These are phyloP conservation scores for Apiotrichum laibachii DNA, from an alignment of 1,284 basidiomycete genomes.

Conservation along the genomic window DNA sequence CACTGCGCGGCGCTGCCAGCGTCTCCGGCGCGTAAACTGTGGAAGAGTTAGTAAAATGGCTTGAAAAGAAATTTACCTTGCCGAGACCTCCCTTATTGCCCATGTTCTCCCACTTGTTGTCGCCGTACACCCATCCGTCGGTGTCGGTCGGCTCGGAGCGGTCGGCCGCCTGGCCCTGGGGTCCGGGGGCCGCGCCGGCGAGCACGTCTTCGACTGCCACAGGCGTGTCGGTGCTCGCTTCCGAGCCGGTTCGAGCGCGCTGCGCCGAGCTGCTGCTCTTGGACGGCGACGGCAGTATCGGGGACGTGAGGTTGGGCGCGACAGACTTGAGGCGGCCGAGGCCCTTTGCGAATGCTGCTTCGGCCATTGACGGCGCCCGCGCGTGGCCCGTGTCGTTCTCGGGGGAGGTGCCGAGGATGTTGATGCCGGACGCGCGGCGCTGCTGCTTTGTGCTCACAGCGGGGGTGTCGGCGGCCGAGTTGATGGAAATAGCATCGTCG, in stretches of 20 bases:
- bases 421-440: constrained; percentile 22
- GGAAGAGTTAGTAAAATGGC: not conserved
- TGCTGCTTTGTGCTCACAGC: not conserved
- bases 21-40: constrained; percentile 75
- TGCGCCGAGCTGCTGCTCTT: constrained; percentile 14
- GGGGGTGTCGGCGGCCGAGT: not conserved
- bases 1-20: constrained; percentile 79
- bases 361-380: constrained; percentile 45
- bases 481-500: constrained; percentile 3
- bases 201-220: not conserved
- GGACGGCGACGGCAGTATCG: constrained; percentile 24
- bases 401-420: constrained; percentile 16
- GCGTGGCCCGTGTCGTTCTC: constrained; percentile 5
- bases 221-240: constrained; percentile 10
- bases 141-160: constrained; percentile 62
- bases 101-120: constrained; percentile 90
- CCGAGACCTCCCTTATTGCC: constrained; percentile 77
- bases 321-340: constrained; percentile 46
- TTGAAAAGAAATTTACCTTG: constrained; percentile 57
- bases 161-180: constrained; percentile 23
- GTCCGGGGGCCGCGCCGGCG: not conserved
- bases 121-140: constrained; percentile 91
- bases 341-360: constrained; percentile 52
- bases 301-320: constrained; percentile 22
- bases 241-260: constrained; percentile 15